These are phyloP conservation scores for Colletotrichum limetticola DNA, from an alignment of 2,329 filamentous ascomycete species.

Conservation along the genomic window DNA sequence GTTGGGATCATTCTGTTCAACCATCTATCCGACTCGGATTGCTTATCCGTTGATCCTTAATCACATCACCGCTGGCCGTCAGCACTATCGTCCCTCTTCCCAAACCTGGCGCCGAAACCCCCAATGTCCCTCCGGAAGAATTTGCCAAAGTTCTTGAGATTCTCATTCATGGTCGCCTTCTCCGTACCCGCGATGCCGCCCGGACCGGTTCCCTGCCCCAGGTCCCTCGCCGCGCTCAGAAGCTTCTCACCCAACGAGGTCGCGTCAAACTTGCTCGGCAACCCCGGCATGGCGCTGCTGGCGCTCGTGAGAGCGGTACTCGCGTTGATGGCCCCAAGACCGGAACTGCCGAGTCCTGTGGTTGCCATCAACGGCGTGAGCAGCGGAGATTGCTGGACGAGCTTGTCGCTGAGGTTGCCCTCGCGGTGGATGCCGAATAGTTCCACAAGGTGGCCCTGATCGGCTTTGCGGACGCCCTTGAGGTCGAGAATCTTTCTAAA, in stretches of 20 bases:
- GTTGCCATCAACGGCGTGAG: constrained; percentile 72
- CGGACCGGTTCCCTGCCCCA: constrained; percentile 63
- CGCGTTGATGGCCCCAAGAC: constrained; percentile 51
- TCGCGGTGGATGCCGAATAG: constrained; percentile 86
- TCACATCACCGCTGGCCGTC: constrained; percentile 37
- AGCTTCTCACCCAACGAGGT: constrained; percentile 86
- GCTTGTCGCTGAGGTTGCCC: constrained; percentile 74
- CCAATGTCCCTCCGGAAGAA: constrained; percentile 93
- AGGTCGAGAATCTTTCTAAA: constrained; percentile 97
- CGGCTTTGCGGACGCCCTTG: constrained; percentile 88
- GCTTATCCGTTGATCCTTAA: neutral
- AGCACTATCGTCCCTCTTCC: constrained; percentile 64
- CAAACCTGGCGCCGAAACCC: constrained; percentile 78
- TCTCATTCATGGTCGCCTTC: constrained; percentile 86
- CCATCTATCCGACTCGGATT: neutral
- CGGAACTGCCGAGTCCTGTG: constrained; percentile 48
- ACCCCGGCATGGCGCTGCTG: constrained; percentile 43
- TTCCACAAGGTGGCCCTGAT: constrained; percentile 86
- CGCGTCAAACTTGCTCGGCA: constrained; percentile 78
- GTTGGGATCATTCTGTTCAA: neutral
- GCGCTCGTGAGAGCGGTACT: constrained; percentile 52
- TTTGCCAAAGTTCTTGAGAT: constrained; percentile 94
- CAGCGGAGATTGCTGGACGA: constrained; percentile 77
- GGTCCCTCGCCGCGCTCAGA: constrained; percentile 87
- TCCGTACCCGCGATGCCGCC: constrained; percentile 52